Percentiles rank a stretch among this genome's conserved stretches.
These are phyloP conservation scores for Solanum chmielewskii DNA, from an alignment of 257 asterid species.

Conservation along the genomic window DNA sequence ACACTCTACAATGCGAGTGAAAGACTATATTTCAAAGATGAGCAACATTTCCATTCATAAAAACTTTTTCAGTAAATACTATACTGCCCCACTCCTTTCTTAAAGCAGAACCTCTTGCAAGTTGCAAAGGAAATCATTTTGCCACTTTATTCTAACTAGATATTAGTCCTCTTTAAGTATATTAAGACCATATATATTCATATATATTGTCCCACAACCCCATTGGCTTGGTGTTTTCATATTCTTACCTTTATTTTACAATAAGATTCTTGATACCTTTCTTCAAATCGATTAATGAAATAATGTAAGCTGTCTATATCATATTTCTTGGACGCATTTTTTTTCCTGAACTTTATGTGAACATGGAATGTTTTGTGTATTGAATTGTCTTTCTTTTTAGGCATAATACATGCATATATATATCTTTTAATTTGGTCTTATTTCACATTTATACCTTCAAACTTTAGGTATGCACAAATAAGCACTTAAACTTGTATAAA, in stretches of 20 bases:
- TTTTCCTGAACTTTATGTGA: rapidly evolving
- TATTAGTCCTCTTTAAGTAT: slow-evolving; percentile 4
- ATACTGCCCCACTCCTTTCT: slow-evolving; percentile 17
- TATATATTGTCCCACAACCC: neutral
- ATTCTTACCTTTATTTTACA: neutral
- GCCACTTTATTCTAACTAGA: slow-evolving; percentile 17
- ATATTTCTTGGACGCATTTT: neutral
- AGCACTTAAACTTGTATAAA: no score
- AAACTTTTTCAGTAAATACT: slow-evolving; percentile 9
- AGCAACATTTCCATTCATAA: slow-evolving; percentile 11
- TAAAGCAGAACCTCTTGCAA: slow-evolving; percentile 12
- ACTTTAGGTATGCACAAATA: no score
- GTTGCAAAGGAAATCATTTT: slow-evolving; percentile 14
- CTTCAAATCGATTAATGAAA: neutral
- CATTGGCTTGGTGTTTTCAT: neutral
- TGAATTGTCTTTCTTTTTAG: neutral
- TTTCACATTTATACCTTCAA: no score
- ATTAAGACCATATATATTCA: neutral
- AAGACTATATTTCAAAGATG: slow-evolving; percentile 4
- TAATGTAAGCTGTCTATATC: neutral
- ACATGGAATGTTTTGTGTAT: neutral
- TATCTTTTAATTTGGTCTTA: no score
- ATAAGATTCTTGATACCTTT: slow-evolving; percentile 14
- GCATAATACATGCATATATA: no score
- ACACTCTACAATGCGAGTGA: neutral